Evolutionary conservation across 2,329 filamentous ascomycete species (phyloP).

Genomic region (Mariannaea sp.): DNA sequence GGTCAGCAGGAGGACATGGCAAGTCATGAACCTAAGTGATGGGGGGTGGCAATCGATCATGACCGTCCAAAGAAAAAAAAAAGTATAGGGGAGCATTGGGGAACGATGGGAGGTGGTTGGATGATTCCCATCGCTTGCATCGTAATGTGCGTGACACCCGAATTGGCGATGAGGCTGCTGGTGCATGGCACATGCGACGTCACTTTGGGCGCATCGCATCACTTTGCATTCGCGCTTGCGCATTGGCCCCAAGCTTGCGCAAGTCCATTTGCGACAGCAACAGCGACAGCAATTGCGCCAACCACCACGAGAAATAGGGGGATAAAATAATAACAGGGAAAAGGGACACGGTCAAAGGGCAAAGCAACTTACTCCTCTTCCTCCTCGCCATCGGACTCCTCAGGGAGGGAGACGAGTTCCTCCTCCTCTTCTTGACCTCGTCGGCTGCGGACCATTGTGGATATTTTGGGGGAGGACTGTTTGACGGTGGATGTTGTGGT

Average conservation of each 20-base stretch:
- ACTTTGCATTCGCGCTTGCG: slow-evolving; percentile 10
- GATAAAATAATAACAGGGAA: slow-evolving; percentile 6
- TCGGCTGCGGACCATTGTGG: slow-evolving; percentile 17
- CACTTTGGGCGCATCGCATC: slow-evolving; percentile 15
- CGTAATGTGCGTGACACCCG: slow-evolving; percentile 1
- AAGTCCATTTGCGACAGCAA: slow-evolving; percentile 15
- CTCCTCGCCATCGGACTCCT: slow-evolving; percentile 56
- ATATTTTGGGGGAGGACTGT: background rate
- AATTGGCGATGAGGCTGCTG: slow-evolving; percentile 2
- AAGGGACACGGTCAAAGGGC: slow-evolving; percentile 2
- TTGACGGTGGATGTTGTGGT: background rate
- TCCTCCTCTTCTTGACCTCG: slow-evolving; percentile 48
- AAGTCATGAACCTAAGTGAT: background rate
- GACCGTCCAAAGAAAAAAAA: background rate
- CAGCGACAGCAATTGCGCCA: slow-evolving; percentile 21
- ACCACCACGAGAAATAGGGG: background rate
- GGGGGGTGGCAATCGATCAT: slow-evolving; percentile 1
- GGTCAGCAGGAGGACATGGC: slow-evolving; percentile 24
- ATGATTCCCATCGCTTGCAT: background rate
- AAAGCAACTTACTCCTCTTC: slow-evolving; percentile 57
- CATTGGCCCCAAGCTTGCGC: slow-evolving; percentile 23
- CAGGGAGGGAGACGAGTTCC: slow-evolving; percentile 59
- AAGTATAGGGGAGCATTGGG: no score
- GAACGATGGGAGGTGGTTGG: background rate
- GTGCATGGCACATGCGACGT: slow-evolving; percentile 28